A percentile compares a stretch with the other conserved stretches of the same genome.
These are phyloP conservation scores for Iberis pinnata DNA, from an alignment of 345 rosid genomes.

Conservation along the genomic window DNA sequence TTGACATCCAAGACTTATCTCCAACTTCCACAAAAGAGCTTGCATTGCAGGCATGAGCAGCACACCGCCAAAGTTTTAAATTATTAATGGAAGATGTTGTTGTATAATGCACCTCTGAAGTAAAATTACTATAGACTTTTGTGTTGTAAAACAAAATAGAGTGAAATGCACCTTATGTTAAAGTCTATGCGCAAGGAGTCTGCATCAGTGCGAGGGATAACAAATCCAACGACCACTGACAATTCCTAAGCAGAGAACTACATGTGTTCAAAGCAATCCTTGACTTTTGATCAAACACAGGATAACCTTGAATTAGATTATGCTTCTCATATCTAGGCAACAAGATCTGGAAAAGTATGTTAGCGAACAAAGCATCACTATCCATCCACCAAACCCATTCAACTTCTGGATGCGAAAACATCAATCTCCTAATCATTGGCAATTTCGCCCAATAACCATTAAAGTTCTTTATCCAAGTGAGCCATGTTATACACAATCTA, in stretches of 20 bases:
- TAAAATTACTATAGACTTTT: no score
- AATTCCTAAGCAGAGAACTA: slow-evolving; percentile 76
- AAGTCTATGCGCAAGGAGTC: no score
- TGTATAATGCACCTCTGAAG: no score
- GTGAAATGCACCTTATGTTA: no score
- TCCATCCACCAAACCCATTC: slow-evolving; percentile 99
- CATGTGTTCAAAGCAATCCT: slow-evolving; percentile 97
- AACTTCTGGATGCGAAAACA: slow-evolving; percentile 88
- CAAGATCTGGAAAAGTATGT: slow-evolving; percentile 81
- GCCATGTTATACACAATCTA: slow-evolving; percentile 94
- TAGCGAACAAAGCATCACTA: slow-evolving; percentile 96
- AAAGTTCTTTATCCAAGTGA: slow-evolving; percentile 70
- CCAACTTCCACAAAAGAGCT: slow-evolving; percentile 24
- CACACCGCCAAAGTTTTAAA: no score
- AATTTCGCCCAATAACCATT: slow-evolving; percentile 93
- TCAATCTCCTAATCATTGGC: slow-evolving; percentile 79
- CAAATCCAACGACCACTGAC: slow-evolving; percentile 93
- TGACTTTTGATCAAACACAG: slow-evolving; percentile 71
- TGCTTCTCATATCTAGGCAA: slow-evolving; percentile 49
- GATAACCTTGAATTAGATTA: slow-evolving; percentile 82
- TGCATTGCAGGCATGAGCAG: slow-evolving; percentile 42
- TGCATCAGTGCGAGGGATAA: no score
- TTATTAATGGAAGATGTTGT: no score
- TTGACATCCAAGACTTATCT: no score
- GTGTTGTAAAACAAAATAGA: no score